A percentile compares a stretch with the other conserved stretches of the same genome.
These are phyloP conservation scores for Stipa capillata DNA, from an alignment of 176 grass and related monocot genomes.

Conservation along the genomic window DNA sequence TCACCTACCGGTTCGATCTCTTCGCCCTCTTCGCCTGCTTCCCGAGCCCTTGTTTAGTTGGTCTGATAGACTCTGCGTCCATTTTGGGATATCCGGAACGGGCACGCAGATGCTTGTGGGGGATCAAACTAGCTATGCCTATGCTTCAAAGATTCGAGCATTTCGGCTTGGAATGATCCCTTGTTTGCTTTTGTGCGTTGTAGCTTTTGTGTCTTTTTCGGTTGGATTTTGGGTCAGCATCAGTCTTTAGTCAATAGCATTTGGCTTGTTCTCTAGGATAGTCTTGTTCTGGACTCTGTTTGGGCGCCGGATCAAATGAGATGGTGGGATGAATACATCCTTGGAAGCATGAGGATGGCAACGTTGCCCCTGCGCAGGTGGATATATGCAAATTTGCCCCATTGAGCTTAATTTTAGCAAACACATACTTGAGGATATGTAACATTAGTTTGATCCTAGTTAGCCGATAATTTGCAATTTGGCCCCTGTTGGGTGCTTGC, in stretches of 20 bases:
- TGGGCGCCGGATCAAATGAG: neutral
- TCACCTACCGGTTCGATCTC: conserved; percentile 67
- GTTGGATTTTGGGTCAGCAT: neutral
- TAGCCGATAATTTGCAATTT: neutral
- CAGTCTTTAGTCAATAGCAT: neutral
- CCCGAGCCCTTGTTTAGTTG: neutral
- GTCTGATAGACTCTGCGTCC: neutral
- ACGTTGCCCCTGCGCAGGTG: neutral
- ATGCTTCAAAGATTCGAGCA: neutral
- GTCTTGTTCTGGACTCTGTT: no score
- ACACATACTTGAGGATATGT: neutral
- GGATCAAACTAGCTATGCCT: neutral
- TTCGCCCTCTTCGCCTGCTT: neutral
- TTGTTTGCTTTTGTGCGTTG: neutral
- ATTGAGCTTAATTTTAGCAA: neutral
- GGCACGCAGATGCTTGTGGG: neutral
- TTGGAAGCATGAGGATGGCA: neutral
- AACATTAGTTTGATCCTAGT: neutral
- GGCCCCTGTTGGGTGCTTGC: neutral
- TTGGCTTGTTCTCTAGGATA: neutral
- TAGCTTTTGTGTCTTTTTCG: neutral
- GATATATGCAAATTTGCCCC: neutral
- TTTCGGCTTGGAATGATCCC: neutral
- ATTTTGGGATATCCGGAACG: neutral
- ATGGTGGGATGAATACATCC: neutral